phyloP scores from a whole-genome alignment of 1,284 basidiomycete species.

The Mixia osmundae region DNA sequence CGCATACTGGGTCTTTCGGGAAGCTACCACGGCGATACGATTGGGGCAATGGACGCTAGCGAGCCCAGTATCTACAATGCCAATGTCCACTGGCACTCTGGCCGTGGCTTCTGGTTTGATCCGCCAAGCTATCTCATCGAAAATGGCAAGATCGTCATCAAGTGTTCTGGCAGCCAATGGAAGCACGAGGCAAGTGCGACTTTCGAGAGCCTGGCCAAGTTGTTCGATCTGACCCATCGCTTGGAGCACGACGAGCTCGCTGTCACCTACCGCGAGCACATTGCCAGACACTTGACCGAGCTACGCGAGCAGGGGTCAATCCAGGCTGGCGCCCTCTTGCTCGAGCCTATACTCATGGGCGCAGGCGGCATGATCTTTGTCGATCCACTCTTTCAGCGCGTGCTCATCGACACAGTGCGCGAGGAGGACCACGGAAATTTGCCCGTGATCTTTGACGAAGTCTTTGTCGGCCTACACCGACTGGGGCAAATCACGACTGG shows the following conservation, averaged over 20 bases:
- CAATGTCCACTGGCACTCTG: conserved; percentile 77
- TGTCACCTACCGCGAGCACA: conserved; percentile 36
- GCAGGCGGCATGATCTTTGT: conserved; percentile 96
- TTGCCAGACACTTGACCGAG: conserved; percentile 28
- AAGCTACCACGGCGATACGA: conserved; percentile 94
- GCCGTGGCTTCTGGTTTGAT: conserved; percentile 82
- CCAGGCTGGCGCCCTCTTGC: conserved; percentile 43
- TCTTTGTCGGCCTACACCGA: conserved; percentile 76
- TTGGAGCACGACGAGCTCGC: conserved; percentile 37
- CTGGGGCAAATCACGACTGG: conserved; percentile 47
- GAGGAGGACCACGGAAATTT: conserved; percentile 29
- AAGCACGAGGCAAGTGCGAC: conserved; percentile 9
- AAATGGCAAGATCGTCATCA: conserved; percentile 32
- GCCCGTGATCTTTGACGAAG: conserved; percentile 88
- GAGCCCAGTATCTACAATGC: conserved; percentile 61
- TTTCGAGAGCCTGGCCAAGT: conserved; percentile 30
- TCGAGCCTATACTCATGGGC: conserved; percentile 84
- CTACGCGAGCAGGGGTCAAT: conserved; percentile 26
- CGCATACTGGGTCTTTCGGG: conserved; percentile 73
- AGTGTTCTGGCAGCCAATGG: conserved; percentile 15
- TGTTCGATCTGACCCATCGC: conserved; percentile 50
- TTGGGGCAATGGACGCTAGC: conserved; percentile 90
- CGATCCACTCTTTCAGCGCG: conserved; percentile 82
- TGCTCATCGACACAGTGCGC: conserved; percentile 61
- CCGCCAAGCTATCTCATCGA: conserved; percentile 52